Evolutionary conservation across 1,284 basidiomycete genomes (phyloP), one percentile per base, ranked within the genome.

Genomic region (Volvariella surrecta): DNA sequence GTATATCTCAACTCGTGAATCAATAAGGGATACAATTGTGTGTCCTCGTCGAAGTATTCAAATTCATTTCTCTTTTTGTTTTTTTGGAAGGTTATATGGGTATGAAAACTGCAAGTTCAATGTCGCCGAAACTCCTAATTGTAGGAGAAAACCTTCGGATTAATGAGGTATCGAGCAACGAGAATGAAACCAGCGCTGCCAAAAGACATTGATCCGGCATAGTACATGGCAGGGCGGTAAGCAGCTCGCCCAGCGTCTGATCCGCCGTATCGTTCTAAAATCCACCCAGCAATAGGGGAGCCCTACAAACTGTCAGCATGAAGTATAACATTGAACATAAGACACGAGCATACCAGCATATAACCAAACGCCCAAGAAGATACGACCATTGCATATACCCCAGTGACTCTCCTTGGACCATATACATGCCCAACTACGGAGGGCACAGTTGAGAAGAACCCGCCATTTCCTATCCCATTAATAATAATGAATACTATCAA

Each of bases 371-470:
- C 34, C 34, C 34, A 35, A 35, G n/a, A 6, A 8, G 34, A 7
- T 6, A 35, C 13, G 13, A 35, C n/a, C 34, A 35, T 35, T 6
- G 34, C 34, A 6, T 7, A 35, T 16, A 35, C 18, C 4, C n/a
- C 18, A 15, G 34, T 35, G n/a, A 35, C 34, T 15, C 34, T 15
- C 8, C 18, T 35, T 15, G 34, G 34, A 35, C 34, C 34, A 37
- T 61, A 65, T 6, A 59, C 32, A 19, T 56, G 47, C 1, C 54
- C 54, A 0, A 64, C 51, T 16, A 63, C 61, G 2, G 53, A 58
- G 0, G 63, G 63, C 50, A 60, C 58, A 1, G 57, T 58, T 11
- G 59, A 54, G 47, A 62, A 61, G 47, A 63, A 64, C 2, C 54
- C 61, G n/a, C 58, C 57, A 32, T 58, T 60, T 24, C 59, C 58